Percentiles rank a stretch among this genome's conserved stretches.
These are phyloP conservation scores for Colletotrichum spinosum DNA, from an alignment of 2,329 filamentous ascomycete species.

Conservation along the genomic window DNA sequence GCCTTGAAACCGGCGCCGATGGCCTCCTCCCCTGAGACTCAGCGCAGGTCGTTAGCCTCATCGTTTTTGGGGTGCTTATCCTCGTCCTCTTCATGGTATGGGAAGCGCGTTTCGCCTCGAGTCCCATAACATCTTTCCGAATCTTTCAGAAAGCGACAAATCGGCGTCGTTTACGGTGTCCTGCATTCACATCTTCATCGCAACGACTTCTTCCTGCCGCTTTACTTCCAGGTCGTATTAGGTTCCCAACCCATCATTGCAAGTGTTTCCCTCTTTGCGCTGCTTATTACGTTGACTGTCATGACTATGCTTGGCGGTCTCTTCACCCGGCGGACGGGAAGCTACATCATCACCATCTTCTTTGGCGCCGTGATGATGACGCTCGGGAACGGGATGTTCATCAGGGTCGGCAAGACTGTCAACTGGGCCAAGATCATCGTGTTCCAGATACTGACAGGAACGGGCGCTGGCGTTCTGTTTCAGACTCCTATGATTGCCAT, in stretches of 20 bases:
- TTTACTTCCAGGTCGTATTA: constrained; percentile 70
- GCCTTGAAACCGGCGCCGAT: constrained; percentile 69
- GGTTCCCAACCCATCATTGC: constrained; percentile 63
- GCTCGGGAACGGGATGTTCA: constrained; percentile 68
- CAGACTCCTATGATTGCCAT: constrained; percentile 66
- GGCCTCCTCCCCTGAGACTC: constrained; percentile 63
- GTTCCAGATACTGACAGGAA: constrained; percentile 61
- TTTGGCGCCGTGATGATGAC: constrained; percentile 65
- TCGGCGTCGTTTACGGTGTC: constrained; percentile 56
- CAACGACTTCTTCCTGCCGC: constrained; percentile 69
- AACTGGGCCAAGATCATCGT: constrained; percentile 60
- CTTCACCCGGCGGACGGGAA: constrained; percentile 72
- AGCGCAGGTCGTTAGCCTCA: constrained; percentile 62
- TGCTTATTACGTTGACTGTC: constrained; percentile 49
- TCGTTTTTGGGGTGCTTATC: constrained; percentile 60
- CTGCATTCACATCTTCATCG: constrained; percentile 60
- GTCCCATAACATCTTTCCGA: constrained; percentile 67
- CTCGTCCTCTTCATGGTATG: constrained; percentile 59
- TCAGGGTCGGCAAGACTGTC: constrained; percentile 63
- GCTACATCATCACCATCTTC: constrained; percentile 68
- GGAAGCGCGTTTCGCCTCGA: constrained; percentile 65
- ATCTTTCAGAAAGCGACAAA: constrained; percentile 64
- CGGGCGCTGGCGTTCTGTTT: constrained; percentile 65
- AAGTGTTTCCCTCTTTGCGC: constrained; percentile 61
- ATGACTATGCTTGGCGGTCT: constrained; percentile 43